Base-by-base conservation (phyloP, 106 monocot species). In the Dioscorea alata region DNA sequence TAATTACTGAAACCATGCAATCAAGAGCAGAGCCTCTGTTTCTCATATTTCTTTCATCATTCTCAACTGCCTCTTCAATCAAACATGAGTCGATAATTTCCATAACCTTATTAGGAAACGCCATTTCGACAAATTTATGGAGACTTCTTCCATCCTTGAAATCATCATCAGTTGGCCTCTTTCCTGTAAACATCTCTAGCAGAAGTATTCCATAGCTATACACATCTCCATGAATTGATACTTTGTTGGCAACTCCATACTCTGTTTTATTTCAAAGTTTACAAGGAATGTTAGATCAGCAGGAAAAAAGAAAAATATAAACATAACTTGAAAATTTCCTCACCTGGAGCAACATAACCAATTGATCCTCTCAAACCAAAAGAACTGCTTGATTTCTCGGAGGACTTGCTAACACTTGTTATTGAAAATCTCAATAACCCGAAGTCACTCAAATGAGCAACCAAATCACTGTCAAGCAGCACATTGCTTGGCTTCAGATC, bases 201-300 rank as follows among this genome's bases (percentile, higher is more conserved):
- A 62, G 31, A 6, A 28, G 62, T 62, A 62, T 62, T 13, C 62
- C 62, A 62, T 62, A 62, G 62, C 31, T 62, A 28, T 62, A 62
- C 32, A 33, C 31, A 33, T 62, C 62, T 33, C 62, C 62, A 12
- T 33, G 13, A 12, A 32, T 62, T 2, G 31, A 32, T 4, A 33
- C 62, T 24, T 62, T 13, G 13, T 19, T 15, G 2, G 18, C 33
- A 1, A 32, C 15, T 18, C 62, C 62, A 62, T 62, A 28, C 62
- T 33, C 62, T 62, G 62, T 19, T 32, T 8, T 4, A 15, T 12
- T 31, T 4, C 9, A 16, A 14, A 62, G 9, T 60, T 60, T 34
- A 7, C n/a, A 34, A 60, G 21, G 2, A 22, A 12, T 20, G 22
- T 21, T 24, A 20, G 17, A 12, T 21, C 59, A 60, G 2, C 2